Percentiles rank a stretch among this genome's conserved stretches.
Conservation (phyloP, 2,329 filamentous ascomycete genomes). For the Nigrospora sphaerica region DNA sequence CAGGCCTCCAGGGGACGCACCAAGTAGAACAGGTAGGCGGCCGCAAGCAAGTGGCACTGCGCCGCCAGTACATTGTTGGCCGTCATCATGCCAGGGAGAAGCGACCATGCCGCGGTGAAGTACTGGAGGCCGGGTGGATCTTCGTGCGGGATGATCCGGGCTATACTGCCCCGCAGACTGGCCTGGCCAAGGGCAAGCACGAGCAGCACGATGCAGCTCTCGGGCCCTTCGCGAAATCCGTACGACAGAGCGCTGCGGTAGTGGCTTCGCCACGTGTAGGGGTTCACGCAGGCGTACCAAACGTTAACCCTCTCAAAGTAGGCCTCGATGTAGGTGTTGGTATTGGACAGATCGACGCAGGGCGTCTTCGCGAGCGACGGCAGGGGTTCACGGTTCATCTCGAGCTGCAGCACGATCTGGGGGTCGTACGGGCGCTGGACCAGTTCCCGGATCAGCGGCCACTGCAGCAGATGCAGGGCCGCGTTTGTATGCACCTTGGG, state of each 20-base stretch:
- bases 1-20: constrained; percentile 78
- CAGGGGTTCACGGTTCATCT: constrained; percentile 73
- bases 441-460: constrained; percentile 72
- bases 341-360: constrained; percentile 67
- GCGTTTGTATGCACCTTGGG: constrained; percentile 79
- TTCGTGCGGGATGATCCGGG: constrained; percentile 58
- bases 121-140: constrained; percentile 72
- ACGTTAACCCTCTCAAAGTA: constrained; percentile 78
- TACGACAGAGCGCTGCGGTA: constrained; percentile 70
- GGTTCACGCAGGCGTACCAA: constrained; percentile 82
- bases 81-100: constrained; percentile 73
- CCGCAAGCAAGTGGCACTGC: constrained; percentile 74
- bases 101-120: constrained; percentile 72
- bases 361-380: constrained; percentile 57
- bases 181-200: constrained; percentile 74
- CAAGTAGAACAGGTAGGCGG: constrained; percentile 76
- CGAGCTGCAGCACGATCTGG: constrained; percentile 72
- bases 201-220: constrained; percentile 75
- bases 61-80: constrained; percentile 70
- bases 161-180: constrained; percentile 69
- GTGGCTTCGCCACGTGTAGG: constrained; percentile 70
- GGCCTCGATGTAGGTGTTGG: constrained; percentile 66
- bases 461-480: constrained; percentile 70
- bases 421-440: constrained; percentile 73
- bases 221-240: constrained; percentile 69